Percentiles rank a stretch among this genome's conserved stretches.
Evolutionary conservation across 495 filamentous ascomycete genomes (phyloP).

Genomic region (Lindgomyces ingoldianus): DNA sequence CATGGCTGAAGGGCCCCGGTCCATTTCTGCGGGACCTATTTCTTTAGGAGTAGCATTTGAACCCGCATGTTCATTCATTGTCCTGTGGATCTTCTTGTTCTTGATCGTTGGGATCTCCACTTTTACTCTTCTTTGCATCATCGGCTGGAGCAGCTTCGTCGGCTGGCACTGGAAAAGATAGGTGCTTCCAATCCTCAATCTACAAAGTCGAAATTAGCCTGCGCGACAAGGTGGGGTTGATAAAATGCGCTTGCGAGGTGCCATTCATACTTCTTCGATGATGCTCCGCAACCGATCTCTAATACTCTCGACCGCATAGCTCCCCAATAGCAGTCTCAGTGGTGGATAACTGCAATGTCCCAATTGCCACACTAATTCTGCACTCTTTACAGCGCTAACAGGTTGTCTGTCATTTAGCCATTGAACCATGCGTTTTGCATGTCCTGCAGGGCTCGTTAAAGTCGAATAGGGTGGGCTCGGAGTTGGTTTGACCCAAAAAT

Average conservation of each 20-base stretch:
- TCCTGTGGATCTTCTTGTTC: background rate
- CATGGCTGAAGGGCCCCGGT: too few species aligned
- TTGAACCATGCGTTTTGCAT: constrained; percentile 91
- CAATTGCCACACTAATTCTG: constrained; percentile 95
- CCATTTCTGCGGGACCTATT: too few species aligned
- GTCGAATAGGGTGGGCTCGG: constrained; percentile 75
- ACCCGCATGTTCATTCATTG: background rate
- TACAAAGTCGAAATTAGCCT: constrained; percentile 2
- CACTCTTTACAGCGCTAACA: constrained; percentile 87
- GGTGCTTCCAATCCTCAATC: constrained; percentile 51
- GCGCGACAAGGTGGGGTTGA: too few species aligned
- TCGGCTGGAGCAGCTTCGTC: constrained; percentile 13
- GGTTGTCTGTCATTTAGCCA: constrained; percentile 93
- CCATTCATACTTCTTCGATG: constrained; percentile 74
- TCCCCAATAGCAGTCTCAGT: constrained; percentile 78
- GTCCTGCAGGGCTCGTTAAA: constrained; percentile 76
- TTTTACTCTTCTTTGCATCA: background rate
- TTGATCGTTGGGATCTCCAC: background rate
- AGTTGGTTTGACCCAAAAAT: constrained; percentile 82
- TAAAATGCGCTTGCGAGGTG: too few species aligned
- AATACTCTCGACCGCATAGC: constrained; percentile 93
- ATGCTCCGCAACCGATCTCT: constrained; percentile 83
- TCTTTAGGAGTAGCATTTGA: too few species aligned
- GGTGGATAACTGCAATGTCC: constrained; percentile 92
- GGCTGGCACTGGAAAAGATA: constrained; percentile 42